Evolutionary conservation across 73 alveolate species (phyloP).

Genomic region (Paramecium tetraurelia): DNA sequence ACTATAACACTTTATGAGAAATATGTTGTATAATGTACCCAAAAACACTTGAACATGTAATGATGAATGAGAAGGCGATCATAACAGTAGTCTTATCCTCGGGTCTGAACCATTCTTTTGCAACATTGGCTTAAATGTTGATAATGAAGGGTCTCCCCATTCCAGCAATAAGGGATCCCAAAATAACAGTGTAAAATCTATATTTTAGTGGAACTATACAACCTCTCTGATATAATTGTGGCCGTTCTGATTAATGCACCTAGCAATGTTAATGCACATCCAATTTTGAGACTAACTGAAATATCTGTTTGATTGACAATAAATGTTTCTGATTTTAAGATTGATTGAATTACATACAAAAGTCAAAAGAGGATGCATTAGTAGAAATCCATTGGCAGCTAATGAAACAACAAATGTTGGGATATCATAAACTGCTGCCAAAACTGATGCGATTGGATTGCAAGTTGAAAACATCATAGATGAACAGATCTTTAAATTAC

Average conservation of each 20-base stretch:
- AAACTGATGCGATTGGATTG: conserved; percentile 19
- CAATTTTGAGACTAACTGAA: conserved; percentile 22
- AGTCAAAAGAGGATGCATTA: conserved; percentile 31
- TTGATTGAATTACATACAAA: not conserved
- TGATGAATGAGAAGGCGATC: conserved; percentile 23
- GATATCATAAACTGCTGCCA: not conserved
- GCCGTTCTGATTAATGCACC: conserved; percentile 2
- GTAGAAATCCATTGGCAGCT: conserved; percentile 38
- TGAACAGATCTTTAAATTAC: conserved; percentile 14
- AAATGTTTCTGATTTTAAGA: not conserved
- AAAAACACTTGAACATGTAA: conserved; percentile 35
- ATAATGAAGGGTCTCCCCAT: conserved; percentile 33
- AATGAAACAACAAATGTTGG: conserved; percentile 11
- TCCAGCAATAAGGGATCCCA: conserved; percentile 44
- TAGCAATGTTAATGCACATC: conserved; percentile 8
- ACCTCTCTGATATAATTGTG: not conserved
- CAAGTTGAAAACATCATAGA: conserved; percentile 49
- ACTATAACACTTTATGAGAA: not conserved
- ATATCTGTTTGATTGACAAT: conserved; percentile 6
- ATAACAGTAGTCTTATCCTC: conserved; percentile 37
- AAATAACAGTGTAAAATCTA: conserved; percentile 15
- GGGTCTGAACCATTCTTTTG: conserved; percentile 48
- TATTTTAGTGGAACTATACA: not conserved
- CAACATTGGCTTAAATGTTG: conserved; percentile 45
- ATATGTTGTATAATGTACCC: not conserved